A percentile compares a stretch with the other conserved stretches of the same genome.
Conservation (phyloP, 2,329 filamentous ascomycete genomes). For the Penicillium sp. region DNA sequence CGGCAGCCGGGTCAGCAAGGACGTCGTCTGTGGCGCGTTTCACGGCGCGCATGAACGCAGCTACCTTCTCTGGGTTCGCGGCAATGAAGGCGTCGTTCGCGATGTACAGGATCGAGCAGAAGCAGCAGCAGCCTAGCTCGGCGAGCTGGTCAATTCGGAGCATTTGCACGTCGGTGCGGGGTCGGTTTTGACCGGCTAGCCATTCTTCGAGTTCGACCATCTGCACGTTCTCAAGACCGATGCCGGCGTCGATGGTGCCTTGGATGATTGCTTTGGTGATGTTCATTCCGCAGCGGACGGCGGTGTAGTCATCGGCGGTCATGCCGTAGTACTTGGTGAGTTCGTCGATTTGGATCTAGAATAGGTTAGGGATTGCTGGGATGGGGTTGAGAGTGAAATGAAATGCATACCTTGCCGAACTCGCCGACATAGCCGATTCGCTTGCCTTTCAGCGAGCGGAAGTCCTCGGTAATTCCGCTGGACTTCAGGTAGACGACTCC, state of each 20-base stretch:
- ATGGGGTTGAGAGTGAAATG: neutral
- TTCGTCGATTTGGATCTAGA: conserved; percentile 74
- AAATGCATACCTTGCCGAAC: conserved; percentile 58
- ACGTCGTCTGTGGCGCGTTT: conserved; percentile 74
- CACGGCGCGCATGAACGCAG: conserved; percentile 67
- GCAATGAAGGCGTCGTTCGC: conserved; percentile 69
- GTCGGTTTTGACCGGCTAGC: conserved; percentile 62
- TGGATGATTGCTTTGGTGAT: conserved; percentile 72
- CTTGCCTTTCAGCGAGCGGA: conserved; percentile 71
- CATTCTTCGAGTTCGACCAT: conserved; percentile 80
- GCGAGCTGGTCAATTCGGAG: conserved; percentile 77
- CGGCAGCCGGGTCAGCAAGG: conserved; percentile 59
- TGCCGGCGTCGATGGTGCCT: conserved; percentile 70
- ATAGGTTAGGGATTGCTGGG: neutral
- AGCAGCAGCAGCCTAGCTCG: conserved; percentile 78
- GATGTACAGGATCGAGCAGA: conserved; percentile 79
- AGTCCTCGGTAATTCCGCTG: conserved; percentile 72
- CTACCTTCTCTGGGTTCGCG: conserved; percentile 64
- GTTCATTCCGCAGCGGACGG: conserved; percentile 78
- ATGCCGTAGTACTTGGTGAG: conserved; percentile 76
- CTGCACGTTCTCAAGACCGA: conserved; percentile 77
- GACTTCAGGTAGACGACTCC: conserved; percentile 74
- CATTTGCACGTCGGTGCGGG: conserved; percentile 70
- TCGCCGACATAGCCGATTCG: conserved; percentile 77
- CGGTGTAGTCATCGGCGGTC: conserved; percentile 69